These are phyloP conservation scores for Kalanchoe fedtschenkoi DNA, from an alignment of 164 flowering plant species.

Conservation along the genomic window DNA sequence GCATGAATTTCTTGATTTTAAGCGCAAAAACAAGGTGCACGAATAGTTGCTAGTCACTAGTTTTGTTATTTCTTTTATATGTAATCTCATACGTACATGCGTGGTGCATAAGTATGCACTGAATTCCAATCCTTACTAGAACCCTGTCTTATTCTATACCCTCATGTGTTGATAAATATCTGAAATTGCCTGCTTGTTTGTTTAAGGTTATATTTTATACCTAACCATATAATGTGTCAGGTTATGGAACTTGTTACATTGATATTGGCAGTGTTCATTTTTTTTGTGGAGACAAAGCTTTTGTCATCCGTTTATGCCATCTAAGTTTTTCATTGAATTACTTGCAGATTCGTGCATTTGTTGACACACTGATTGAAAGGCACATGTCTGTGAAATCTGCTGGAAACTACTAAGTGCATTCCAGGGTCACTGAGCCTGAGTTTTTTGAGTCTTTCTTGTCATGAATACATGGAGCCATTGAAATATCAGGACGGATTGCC, in stretches of 20 bases:
- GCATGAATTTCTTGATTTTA: conserved; percentile 80
- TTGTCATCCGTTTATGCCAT: not conserved
- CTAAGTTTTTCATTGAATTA: not conserved
- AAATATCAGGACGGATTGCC: not conserved
- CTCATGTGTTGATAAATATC: not conserved
- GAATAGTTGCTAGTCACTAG: not conserved
- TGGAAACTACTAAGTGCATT: conserved; percentile 31
- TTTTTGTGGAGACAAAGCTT: not conserved
- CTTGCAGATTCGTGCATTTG: conserved; percentile 91
- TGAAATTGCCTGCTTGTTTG: not conserved
- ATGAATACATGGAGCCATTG: not conserved
- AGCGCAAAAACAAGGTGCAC: conserved; percentile 82
- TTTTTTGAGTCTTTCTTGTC: not conserved
- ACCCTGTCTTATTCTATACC: not conserved
- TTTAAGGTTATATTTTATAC: not conserved
- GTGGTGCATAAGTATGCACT: not conserved
- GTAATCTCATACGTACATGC: not conserved
- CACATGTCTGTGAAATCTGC: conserved; percentile 60
- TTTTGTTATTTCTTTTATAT: not conserved
- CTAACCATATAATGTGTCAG: not conserved
- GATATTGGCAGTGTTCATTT: not conserved
- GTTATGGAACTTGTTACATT: not conserved
- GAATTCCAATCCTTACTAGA: not conserved
- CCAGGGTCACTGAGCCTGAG: conserved; percentile 9
- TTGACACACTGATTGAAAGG: conserved; percentile 89